Conservation (phyloP, 2,329 filamentous ascomycete genomes). For the Colletotrichum chlorophyti region DNA sequence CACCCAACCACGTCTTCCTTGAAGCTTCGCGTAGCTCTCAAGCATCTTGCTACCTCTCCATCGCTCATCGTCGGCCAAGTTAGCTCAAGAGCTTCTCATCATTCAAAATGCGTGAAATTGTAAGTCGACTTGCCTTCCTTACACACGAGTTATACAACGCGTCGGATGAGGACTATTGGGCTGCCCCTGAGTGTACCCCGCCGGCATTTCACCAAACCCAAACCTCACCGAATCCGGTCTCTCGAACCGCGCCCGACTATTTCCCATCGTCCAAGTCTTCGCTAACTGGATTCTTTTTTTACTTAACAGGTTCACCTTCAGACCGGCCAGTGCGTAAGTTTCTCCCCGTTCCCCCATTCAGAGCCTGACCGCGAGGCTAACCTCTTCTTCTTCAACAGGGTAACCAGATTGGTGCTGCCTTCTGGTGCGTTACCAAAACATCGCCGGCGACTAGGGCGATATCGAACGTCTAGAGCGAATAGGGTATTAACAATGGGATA, state of each 20-base stretch:
- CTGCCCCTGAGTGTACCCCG: conserved; percentile 42
- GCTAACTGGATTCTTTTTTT: conserved; percentile 62
- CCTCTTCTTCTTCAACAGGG: conserved; percentile 65
- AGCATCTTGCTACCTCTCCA: conserved; percentile 34
- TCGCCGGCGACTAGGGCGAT: conserved; percentile 11
- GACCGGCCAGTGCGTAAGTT: conserved; percentile 96
- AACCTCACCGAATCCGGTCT: not conserved
- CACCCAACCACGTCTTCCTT: conserved; percentile 29
- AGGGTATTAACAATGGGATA: conserved; percentile 49
- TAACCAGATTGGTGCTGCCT: conserved; percentile 99
- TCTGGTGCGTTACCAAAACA: conserved; percentile 72
- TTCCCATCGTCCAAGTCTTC: no score
- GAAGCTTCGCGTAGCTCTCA: conserved; percentile 38
- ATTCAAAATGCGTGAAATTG: conserved; percentile 73
- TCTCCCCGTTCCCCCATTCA: conserved; percentile 13
- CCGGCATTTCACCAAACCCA: conserved; percentile 17
- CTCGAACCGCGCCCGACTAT: no score
- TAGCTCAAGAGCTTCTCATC: conserved; percentile 32
- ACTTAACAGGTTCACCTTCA: conserved; percentile 93
- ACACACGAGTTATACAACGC: conserved; percentile 41
- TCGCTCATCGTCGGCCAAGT: conserved; percentile 34
- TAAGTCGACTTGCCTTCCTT: conserved; percentile 49
- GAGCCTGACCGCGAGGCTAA: conserved; percentile 41
- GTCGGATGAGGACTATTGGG: conserved; percentile 37
- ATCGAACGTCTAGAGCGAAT: not conserved